phyloP scores from a whole-genome alignment of 495 filamentous ascomycete genomes.

The Aspergillus funiculosus region DNA sequence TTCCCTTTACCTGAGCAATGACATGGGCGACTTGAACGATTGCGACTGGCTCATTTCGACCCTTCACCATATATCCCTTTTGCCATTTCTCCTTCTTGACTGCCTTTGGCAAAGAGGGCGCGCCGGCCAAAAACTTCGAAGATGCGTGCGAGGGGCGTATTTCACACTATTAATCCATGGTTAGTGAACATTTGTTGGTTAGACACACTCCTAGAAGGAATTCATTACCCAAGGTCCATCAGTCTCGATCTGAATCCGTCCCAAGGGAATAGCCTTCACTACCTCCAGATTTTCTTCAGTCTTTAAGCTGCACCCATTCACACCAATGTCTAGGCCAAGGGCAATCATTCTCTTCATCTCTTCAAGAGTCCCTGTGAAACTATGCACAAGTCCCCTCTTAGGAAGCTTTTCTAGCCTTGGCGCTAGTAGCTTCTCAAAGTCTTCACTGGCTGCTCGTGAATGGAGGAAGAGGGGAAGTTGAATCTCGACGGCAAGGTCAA shows the following conservation, averaged over 20 bases:
- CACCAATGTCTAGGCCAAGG: conserved; percentile 73
- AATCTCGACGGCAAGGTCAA: conserved; percentile 68
- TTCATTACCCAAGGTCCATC: conserved; percentile 76
- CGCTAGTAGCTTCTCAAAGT: conserved; percentile 65
- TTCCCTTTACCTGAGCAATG: conserved; percentile 76
- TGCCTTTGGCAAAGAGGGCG: conserved; percentile 43
- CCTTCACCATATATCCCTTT: conserved; percentile 78
- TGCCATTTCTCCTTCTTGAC: conserved; percentile 95
- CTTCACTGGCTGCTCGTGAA: conserved; percentile 73
- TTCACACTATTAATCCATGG: conserved; percentile 38
- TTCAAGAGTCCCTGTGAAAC: conserved; percentile 77
- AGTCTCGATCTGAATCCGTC: conserved; percentile 80
- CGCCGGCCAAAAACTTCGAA: conserved; percentile 42
- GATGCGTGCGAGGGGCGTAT: conserved; percentile 51
- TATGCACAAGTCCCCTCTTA: conserved; percentile 76
- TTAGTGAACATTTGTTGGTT: neutral
- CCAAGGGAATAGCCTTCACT: conserved; percentile 66
- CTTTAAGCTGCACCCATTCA: conserved; percentile 92
- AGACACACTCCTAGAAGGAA: neutral
- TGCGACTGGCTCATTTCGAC: conserved; percentile 81
- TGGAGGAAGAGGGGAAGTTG: conserved; percentile 86
- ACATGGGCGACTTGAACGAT: conserved; percentile 81
- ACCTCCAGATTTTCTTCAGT: conserved; percentile 82
- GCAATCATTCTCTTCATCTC: conserved; percentile 74
- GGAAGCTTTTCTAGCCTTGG: conserved; percentile 52